Evolutionary conservation across 1,284 basidiomycete genomes (phyloP), one percentile per base, ranked within the genome.

Genomic region (Cryptococcus sp.): DNA sequence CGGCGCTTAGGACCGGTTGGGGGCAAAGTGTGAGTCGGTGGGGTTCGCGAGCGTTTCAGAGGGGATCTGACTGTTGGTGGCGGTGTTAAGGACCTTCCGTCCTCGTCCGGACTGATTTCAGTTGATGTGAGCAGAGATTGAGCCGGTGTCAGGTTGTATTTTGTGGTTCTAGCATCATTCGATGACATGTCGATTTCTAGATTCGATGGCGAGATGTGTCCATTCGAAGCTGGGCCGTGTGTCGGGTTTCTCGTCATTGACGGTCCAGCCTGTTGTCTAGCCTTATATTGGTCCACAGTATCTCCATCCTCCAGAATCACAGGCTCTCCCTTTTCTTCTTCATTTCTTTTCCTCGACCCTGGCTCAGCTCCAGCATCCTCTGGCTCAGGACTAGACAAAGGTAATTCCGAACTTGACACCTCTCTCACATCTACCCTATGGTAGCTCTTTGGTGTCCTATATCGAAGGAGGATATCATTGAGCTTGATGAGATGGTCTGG

Each of bases 371-470:
- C 32, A 9, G 32, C 16, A 9, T 34, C 16, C 2, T 32, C 44
- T 22, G 18, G 25, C n/a, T 14, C 23, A 14, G 50, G 45, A 36
- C 23, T 47, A 11, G 44, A 50, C 3, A 56, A 55, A 9, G 66
- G 66, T 11, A 72, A 43, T 46, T 68, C 66, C 3, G 59, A 61
- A 47, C 60, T 64, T 16, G 56, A 52, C 10, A 68, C 56, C 11
- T 65, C 24, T 19, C 70, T 51, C 7, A 64, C 56, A 53, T 70
- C 69, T 24, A 68, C 48, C 5, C 66, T 49, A 48, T 70, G 69
- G 50, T 69, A 70, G 34, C 61, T 62, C 40, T 53, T 57, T 5
- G 69, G 67, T 14, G 69, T 69, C 2, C 60, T 54, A 45, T 60
- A 69, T 14, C 63, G 46, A 22, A 61, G 56, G 13, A 72, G 57